Evolutionary conservation across 129 eudicot genomes (phyloP), one percentile per base, ranked within the genome.

Genomic region (Pittosporum tobira): DNA sequence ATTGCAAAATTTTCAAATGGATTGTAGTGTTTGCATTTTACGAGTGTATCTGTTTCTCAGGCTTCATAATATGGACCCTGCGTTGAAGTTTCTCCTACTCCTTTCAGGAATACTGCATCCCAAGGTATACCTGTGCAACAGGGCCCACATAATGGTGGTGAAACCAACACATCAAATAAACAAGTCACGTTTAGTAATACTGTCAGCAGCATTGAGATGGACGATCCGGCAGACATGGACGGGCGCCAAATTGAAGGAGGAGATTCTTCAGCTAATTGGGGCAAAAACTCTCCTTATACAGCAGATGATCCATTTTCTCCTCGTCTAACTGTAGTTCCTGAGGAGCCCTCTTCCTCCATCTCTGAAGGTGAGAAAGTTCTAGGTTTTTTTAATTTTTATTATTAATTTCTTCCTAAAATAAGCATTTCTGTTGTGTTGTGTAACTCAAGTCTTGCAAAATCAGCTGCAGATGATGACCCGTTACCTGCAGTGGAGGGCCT

Each of bases 381-480:
- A 31, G 51, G 46, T 48, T 46, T 34, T 15, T 47, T 18, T 63
- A 56, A n/a, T n/a, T n/a, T n/a, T n/a, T 42, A 48, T 42, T 65
- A 25, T 20, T 51, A 11, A 10, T 4, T 62, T 49, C 14, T 47
- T 30, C 9, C 28, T 30, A 24, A 29, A 68, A 26, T 54, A 55
- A 30, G 37, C 38, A 61, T 42, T 56, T 53, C 50, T 66, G 29
- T 64, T 55, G 45, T 34, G 28, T 38, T n/a, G n/a, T n/a, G 8
- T 50, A 12, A 62, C 62, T 71, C 49, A 59, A 49, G 18, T 65
- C 16, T 27, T 64, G 37, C 52, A 50, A 40, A 60, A 72, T 55
- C 88, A 83, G 95, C 95, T 76, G 98, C 89, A 73, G 95, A 90
- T 70, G 98, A 91, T 61, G 98, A 83, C 69, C 94, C 94, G 20